Base-by-base conservation (phyloP, 768 basidiomycete genomes). In the Dioszegia hungarica region DNA sequence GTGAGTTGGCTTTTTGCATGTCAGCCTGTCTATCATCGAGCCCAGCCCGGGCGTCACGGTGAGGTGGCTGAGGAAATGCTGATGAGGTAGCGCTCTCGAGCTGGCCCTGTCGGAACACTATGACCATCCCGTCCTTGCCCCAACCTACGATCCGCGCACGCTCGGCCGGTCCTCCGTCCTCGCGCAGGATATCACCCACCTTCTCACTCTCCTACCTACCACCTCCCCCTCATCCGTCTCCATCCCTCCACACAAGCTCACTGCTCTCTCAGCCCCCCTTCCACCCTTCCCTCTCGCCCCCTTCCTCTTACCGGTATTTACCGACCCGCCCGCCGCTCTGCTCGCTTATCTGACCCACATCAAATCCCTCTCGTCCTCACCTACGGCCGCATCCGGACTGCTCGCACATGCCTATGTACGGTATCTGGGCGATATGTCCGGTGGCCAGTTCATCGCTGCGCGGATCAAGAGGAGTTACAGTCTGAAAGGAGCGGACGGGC, bases 391-490 rank as follows among this genome's bases (percentile, higher is more conserved):
- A 81, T 66, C 83, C 80, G 11, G 75, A 0, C 81, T 90, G 8
- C 80, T 90, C 6, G 85, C 88, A 0, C 89, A 90, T 73, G 80
- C 88, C 0, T 89, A 89, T 67, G 86, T 88, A n/a, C 82, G 87
- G 31, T 89, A 89, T 74, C 81, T 89, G 29, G 88, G 87, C 45
- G 88, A 90, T 71, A 78, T 89, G 29, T 86, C 84, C 40, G 88
- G 88, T 5, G 88, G 89, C 0, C 88, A 89, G 77, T 78, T 81
- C 57, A 84, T 89, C 66, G 79, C 83, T 22, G 79, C 82, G 38
- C 79, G 79, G 31, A 72, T 89, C n/a, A 79, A 80, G 15, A 86
- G 86, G 71, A 82, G 86, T 14, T 90, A 89, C 67, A 79, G 75
- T 12, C 79, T 89, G 1, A 80, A 84, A 50, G 79, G 80, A 28